Percentiles rank a stretch among this genome's conserved stretches.
Conservation (phyloP, 305 asterid genomes). For the Euphrasia arctica region DNA sequence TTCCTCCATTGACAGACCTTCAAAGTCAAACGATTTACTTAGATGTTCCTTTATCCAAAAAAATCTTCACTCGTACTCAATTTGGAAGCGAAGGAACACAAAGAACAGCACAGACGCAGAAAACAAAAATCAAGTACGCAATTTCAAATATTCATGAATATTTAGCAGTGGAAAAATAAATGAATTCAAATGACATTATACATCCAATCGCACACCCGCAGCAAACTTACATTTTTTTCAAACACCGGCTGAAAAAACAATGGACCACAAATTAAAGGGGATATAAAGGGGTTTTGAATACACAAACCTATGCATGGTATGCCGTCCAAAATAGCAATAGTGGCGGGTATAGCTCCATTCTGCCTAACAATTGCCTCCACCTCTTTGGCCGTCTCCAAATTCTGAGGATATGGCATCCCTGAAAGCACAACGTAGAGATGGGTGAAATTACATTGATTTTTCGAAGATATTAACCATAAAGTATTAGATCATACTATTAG, state of each 20-base stretch:
- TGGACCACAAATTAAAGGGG: conserved; percentile 22
- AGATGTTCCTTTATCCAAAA: conserved; percentile 2
- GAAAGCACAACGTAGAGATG: conserved; percentile 15
- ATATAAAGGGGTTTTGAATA: no score
- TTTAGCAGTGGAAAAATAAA: no score
- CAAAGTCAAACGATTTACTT: conserved; percentile 19
- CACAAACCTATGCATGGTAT: conserved; percentile 76
- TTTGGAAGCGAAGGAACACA: conserved; percentile 10
- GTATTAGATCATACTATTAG: conserved; percentile 3
- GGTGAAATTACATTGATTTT: background rate
- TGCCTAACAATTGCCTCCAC: conserved; percentile 69
- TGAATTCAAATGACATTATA: no score
- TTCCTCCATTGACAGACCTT: conserved; percentile 75
- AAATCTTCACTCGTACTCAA: conserved; percentile 4
- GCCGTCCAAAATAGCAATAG: conserved; percentile 89
- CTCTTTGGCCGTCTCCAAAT: conserved; percentile 80
- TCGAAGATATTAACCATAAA: background rate
- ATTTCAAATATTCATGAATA: no score
- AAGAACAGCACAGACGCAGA: conserved; percentile 18
- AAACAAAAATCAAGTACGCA: background rate
- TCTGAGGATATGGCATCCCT: conserved; percentile 99
- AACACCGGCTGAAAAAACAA: conserved; percentile 21
- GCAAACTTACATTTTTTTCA: conserved; percentile 10
- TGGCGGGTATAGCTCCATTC: conserved; percentile 91
- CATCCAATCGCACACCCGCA: background rate